Evolutionary conservation across 345 rosid genomes (phyloP).

Genomic region (Bruguiera gymnorhiza): DNA sequence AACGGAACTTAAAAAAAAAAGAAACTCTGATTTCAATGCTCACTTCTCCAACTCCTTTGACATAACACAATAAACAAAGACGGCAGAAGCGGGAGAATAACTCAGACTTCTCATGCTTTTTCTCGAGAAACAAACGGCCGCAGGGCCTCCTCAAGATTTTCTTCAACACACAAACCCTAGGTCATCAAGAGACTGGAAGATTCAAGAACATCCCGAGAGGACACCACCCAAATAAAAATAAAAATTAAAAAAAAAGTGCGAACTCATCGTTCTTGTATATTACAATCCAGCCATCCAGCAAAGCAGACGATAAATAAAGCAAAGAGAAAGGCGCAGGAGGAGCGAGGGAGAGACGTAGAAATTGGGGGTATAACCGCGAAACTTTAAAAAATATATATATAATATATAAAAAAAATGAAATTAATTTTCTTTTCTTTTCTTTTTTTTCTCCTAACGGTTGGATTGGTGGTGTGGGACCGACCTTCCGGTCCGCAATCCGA

Average conservation of each 20-base stretch:
- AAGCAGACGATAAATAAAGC: too few relatives aligned
- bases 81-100: background rate
- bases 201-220: background rate
- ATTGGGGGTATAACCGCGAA: background rate
- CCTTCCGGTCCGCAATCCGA: too few relatives aligned
- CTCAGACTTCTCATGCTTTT: background rate
- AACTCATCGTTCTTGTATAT: constrained; percentile 7
- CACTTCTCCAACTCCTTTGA: background rate
- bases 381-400: background rate
- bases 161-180: background rate
- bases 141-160: background rate
- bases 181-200: background rate
- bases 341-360: too few relatives aligned
- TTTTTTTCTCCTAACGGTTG: too few relatives aligned
- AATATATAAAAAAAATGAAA: too few relatives aligned
- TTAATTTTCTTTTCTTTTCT: too few relatives aligned
- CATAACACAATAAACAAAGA: background rate
- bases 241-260: background rate
- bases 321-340: too few relatives aligned
- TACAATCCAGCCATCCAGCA: too few relatives aligned
- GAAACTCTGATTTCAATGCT: background rate
- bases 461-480: too few relatives aligned
- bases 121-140: background rate
- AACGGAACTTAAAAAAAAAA: background rate
- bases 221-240: background rate